These are phyloP conservation scores for Cucumis hystrix DNA, from an alignment of 306 rosid genomes.

Conservation along the genomic window DNA sequence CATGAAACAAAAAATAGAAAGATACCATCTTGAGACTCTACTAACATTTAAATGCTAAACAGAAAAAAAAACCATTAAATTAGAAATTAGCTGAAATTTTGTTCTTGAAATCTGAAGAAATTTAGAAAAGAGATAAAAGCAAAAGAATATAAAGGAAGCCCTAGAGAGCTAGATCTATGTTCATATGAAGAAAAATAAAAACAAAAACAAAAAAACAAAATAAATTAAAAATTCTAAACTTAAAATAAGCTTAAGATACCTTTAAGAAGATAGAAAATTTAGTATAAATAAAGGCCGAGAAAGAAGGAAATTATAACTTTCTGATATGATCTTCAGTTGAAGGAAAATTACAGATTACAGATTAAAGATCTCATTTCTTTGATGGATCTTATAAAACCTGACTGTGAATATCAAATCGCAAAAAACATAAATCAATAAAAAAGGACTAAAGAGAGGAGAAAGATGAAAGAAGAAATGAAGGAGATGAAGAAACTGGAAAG, in stretches of 20 bases:
- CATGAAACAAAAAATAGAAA: neutral
- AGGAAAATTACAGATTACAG: neutral
- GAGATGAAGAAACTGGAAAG: neutral
- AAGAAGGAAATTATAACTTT: neutral
- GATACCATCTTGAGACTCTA: neutral
- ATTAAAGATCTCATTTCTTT: neutral
- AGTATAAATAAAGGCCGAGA: neutral
- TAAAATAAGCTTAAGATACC: neutral
- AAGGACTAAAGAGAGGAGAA: neutral
- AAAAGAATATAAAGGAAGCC: neutral
- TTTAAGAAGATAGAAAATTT: neutral
- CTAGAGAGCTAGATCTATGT: neutral
- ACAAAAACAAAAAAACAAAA: no score
- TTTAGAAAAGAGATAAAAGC: neutral
- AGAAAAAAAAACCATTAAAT: neutral
- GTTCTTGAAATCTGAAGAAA: neutral
- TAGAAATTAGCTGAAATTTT: neutral
- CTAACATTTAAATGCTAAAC: no score
- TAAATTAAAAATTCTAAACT: neutral
- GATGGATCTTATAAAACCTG: neutral
- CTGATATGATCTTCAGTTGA: neutral
- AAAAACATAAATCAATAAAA: neutral
- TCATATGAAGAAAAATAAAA: neutral
- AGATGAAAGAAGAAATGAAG: neutral
- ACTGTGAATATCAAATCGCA: neutral